These are phyloP conservation scores for Pleurotus pulmonarius DNA, from an alignment of 768 basidiomycete species.

Conservation along the genomic window DNA sequence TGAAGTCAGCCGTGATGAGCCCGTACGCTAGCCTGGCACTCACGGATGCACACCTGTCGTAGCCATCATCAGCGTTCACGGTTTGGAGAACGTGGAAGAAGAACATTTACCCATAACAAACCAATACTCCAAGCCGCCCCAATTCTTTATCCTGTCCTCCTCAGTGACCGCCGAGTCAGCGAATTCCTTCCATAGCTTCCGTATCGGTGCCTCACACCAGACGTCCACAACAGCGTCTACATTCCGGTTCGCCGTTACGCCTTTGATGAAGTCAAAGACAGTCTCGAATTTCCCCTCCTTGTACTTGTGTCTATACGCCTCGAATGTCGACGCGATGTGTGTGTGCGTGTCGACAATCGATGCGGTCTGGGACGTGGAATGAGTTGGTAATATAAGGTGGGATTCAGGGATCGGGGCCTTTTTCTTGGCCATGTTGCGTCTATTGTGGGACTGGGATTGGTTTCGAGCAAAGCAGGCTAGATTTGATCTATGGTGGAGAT, in stretches of 20 bases:
- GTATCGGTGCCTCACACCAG: slow-evolving; percentile 83
- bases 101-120: slow-evolving; percentile 69
- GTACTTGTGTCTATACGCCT: slow-evolving; percentile 59
- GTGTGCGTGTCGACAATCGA: slow-evolving; percentile 82
- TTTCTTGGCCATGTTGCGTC: slow-evolving; percentile 33
- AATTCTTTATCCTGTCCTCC: slow-evolving; percentile 43
- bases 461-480: neutral
- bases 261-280: slow-evolving; percentile 69
- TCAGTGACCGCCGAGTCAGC: slow-evolving; percentile 64
- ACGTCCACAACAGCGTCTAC: slow-evolving; percentile 78
- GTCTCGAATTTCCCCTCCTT: slow-evolving; percentile 46
- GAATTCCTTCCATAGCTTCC: slow-evolving; percentile 58
- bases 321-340: slow-evolving; percentile 74
- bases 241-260: slow-evolving; percentile 51
- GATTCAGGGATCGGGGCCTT: slow-evolving; percentile 32
- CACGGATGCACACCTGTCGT: slow-evolving; percentile 68
- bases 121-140: slow-evolving; percentile 75
- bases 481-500: neutral
- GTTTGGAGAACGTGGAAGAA: neutral
- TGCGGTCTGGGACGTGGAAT: slow-evolving; percentile 24
- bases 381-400: slow-evolving; percentile 33
- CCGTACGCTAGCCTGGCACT: slow-evolving; percentile 19
- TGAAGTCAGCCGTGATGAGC: neutral
- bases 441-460: neutral
- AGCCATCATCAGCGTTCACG: neutral